Conservation (phyloP, 371 early-diverging fungal species). For the Cladochytrium tenue region DNA sequence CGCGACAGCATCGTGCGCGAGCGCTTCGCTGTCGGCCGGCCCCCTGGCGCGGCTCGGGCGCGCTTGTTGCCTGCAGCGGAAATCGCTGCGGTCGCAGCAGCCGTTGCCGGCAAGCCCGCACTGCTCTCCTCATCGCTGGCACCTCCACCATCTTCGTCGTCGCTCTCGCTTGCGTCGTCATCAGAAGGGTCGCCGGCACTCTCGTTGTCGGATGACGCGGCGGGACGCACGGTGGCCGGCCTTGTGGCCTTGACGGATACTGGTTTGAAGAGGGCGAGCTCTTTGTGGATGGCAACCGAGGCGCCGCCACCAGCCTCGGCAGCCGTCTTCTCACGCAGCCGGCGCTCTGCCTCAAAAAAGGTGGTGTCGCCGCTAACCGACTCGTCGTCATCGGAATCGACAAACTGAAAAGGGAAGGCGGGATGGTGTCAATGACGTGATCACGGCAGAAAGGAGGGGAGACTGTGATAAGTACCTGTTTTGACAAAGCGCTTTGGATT, state of each 20-base stretch:
- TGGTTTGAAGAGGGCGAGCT: too few species aligned
- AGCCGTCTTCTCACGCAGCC: constrained; percentile 9
- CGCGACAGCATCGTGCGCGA: too few species aligned
- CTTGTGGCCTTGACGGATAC: not conserved
- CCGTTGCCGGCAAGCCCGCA: not conserved
- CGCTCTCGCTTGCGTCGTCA: not conserved
- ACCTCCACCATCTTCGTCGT: not conserved
- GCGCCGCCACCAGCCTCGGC: not conserved
- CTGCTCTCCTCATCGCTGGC: not conserved
- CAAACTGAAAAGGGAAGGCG: constrained; percentile 8
- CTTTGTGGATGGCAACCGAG: not conserved
- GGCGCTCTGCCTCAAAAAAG: constrained; percentile 26
- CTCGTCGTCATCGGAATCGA: constrained; percentile 24
- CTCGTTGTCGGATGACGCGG: not conserved
- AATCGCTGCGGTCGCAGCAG: too few species aligned
- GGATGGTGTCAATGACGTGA: not conserved
- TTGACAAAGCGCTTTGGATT: constrained; percentile 7
- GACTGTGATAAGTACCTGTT: constrained; percentile 3
- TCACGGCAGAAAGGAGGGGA: not conserved
- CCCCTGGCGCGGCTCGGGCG: too few species aligned
- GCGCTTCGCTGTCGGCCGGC: too few species aligned
- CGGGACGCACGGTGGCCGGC: not conserved
- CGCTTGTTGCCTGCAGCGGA: too few species aligned
- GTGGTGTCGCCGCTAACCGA: too few species aligned
- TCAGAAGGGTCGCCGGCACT: not conserved